Evolutionary conservation across 495 filamentous ascomycete species (phyloP).

Genomic region (Penicillium mononematosum): DNA sequence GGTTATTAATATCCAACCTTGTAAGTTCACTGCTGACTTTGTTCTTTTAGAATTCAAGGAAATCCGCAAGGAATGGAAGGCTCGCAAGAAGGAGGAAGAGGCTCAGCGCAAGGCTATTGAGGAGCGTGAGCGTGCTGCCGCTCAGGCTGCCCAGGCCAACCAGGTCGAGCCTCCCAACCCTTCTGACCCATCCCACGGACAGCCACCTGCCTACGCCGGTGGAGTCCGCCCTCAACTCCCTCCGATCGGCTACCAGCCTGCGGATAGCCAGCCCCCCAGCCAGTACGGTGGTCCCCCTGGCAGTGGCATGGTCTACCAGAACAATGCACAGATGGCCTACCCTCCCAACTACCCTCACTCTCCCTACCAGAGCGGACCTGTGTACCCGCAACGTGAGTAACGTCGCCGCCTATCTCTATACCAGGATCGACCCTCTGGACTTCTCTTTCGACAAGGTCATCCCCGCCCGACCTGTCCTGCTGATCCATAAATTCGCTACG

Average conservation of each 20-base stretch:
- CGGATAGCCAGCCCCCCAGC: slow-evolving; percentile 58
- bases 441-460: slow-evolving; percentile 19
- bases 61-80: slow-evolving; percentile 98
- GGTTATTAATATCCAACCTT: background rate
- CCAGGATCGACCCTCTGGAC: slow-evolving; percentile 21
- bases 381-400: slow-evolving; percentile 75
- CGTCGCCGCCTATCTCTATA: slow-evolving; percentile 16
- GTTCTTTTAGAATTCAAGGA: slow-evolving; percentile 86
- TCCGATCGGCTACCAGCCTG: slow-evolving; percentile 78
- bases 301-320: slow-evolving; percentile 55
- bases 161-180: slow-evolving; percentile 57
- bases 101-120: slow-evolving; percentile 84
- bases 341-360: slow-evolving; percentile 69
- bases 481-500: slow-evolving; percentile 29
- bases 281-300: slow-evolving; percentile 64
- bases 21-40: slow-evolving; percentile 15
- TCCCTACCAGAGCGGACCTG: slow-evolving; percentile 69
- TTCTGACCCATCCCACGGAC: slow-evolving; percentile 56
- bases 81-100: slow-evolving; percentile 98
- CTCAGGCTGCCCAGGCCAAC: slow-evolving; percentile 49
- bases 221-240: slow-evolving; percentile 71
- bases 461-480: slow-evolving; percentile 23
- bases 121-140: slow-evolving; percentile 73
- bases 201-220: slow-evolving; percentile 57
- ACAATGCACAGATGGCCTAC: slow-evolving; percentile 69